phyloP scores from a whole-genome alignment of 2,329 filamentous ascomycete species.

The Mycosphaerelloides madeirae region DNA sequence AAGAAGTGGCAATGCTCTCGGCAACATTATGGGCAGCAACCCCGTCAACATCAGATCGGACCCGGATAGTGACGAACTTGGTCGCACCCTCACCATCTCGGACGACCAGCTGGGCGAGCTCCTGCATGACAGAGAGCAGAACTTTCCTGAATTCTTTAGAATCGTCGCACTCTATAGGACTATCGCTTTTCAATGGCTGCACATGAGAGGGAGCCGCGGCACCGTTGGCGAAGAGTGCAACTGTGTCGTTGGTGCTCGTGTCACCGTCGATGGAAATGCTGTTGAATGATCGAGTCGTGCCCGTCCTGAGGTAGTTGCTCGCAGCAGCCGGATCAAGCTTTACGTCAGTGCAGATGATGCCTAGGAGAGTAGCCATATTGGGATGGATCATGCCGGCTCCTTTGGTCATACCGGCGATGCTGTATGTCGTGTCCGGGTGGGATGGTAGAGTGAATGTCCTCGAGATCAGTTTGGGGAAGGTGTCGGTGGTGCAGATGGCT shows the following conservation, averaged over 20 bases:
- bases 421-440: conserved; percentile 68
- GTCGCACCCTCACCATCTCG: conserved; percentile 96
- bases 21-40: conserved; percentile 77
- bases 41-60: conserved; percentile 41
- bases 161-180: conserved; percentile 1
- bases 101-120: conserved; percentile 87
- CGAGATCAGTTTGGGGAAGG: conserved; percentile 92
- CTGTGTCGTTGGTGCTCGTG: conserved; percentile 94
- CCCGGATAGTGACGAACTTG: conserved; percentile 92
- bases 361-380: conserved; percentile 95
- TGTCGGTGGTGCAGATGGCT: conserved; percentile 97
- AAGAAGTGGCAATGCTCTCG: conserved; percentile 81
- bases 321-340: conserved; percentile 67
- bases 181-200: conserved; percentile 1
- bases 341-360: conserved; percentile 86
- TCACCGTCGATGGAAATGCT: conserved; percentile 95
- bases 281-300: conserved; percentile 86
- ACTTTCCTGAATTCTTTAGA: conserved; percentile 54
- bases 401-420: conserved; percentile 92
- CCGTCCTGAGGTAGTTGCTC: conserved; percentile 63
- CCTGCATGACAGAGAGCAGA: conserved; percentile 71
- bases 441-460: conserved; percentile 79
- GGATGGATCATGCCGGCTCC: conserved; percentile 99
- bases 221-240: conserved; percentile 92
- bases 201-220: conserved; percentile 52